phyloP scores from a whole-genome alignment of 2,329 filamentous ascomycete genomes.

The Neurospora crassa region DNA sequence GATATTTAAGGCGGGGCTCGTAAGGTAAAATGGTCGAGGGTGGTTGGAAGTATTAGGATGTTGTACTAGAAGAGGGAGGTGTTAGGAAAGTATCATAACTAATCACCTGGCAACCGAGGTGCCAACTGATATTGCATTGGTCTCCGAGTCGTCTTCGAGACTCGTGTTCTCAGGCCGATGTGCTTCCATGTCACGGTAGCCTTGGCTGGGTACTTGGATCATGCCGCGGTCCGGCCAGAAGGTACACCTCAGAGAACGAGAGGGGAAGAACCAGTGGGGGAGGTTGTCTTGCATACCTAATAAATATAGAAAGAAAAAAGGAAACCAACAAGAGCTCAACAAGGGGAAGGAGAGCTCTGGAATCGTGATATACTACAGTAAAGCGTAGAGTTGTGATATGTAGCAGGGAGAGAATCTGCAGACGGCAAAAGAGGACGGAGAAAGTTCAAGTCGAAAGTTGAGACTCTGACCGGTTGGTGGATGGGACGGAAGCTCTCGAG shows the following conservation, averaged over 20 bases:
- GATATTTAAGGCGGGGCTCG: conserved; percentile 11
- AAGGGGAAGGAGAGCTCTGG: not conserved
- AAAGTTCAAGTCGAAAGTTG: not conserved
- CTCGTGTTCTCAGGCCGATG: not conserved
- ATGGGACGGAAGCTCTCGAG: not conserved
- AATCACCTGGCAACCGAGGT: not conserved
- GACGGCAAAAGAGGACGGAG: not conserved
- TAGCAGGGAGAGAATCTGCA: not conserved
- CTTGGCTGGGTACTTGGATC: not conserved
- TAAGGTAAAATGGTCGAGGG: not conserved
- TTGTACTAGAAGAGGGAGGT: not conserved
- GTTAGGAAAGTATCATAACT: not conserved
- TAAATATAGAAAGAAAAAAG: not conserved
- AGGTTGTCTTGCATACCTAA: not conserved
- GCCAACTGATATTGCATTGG: not conserved
- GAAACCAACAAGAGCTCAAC: not conserved
- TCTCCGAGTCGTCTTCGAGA: not conserved
- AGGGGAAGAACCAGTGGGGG: not conserved
- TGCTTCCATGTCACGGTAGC: not conserved
- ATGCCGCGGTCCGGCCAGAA: not conserved
- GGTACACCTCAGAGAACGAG: not conserved
- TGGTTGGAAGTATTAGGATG: not conserved
- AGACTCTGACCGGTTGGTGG: not conserved
- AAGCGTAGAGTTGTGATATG: not conserved
- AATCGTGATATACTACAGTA: not conserved